Conservation (phyloP, 768 basidiomycete species). For the Trametes maxima region DNA sequence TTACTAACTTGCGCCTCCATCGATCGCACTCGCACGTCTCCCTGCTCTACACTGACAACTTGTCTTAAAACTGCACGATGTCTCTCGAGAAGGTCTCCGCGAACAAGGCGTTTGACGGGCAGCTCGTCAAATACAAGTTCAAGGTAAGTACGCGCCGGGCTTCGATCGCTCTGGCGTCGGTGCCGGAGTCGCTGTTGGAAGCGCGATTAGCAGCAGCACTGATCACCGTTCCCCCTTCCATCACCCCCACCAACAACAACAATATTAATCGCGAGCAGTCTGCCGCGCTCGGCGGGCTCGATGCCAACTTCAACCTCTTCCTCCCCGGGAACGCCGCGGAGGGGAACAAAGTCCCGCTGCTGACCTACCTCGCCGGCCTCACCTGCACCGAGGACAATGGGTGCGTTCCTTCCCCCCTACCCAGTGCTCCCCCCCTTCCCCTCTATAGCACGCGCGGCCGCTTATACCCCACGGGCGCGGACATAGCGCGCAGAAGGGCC, state of each 20-base stretch:
- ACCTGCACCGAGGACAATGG: conserved; percentile 95
- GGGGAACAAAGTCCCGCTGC: conserved; percentile 56
- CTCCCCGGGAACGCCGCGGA: conserved; percentile 62
- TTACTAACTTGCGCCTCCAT: neutral
- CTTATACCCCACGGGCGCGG: neutral
- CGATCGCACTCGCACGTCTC: neutral
- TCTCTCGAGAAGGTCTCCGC: conserved; percentile 69
- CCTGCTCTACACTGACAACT: neutral
- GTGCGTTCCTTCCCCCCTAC: conserved; percentile 41
- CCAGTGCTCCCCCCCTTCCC: neutral
- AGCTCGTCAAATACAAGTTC: conserved; percentile 85
- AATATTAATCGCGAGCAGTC: conserved; percentile 49
- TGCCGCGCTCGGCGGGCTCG: conserved; percentile 63
- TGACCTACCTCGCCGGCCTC: conserved; percentile 88
- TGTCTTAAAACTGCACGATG: neutral
- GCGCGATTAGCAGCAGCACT: conserved; percentile 10
- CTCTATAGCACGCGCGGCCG: neutral
- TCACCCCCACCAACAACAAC: neutral
- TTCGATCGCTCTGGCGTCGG: neutral
- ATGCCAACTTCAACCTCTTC: conserved; percentile 87
- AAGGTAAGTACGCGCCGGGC: conserved; percentile 60
- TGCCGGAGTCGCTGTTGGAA: neutral
- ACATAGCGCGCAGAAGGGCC: conserved; percentile 87
- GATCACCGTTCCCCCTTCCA: neutral
- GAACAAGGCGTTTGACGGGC: conserved; percentile 81